Base-by-base conservation (phyloP, 768 basidiomycete species). In the Suillus fuscotomentosus region DNA sequence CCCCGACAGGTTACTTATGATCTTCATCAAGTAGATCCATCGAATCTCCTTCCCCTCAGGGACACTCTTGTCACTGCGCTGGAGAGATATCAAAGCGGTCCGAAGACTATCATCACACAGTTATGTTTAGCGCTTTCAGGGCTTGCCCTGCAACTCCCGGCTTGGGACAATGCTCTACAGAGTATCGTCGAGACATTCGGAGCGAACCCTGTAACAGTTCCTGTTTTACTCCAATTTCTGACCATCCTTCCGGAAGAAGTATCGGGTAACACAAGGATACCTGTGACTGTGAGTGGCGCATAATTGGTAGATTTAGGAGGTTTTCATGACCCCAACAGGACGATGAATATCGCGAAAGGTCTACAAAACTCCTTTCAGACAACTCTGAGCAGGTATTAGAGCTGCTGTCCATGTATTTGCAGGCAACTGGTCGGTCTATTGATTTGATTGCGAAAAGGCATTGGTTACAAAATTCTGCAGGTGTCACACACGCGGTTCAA, bases 191-290 rank as follows among this genome's bases (percentile, higher is more conserved):
- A 93, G 51, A 81, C 82, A 22, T 95, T 96, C 77, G 97, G 96
- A 51, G 84, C 84, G 68, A 91, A 92, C 75, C 92, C 95, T 9
- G 82, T 80, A 9, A 94, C 88, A 22, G 97, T 98, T 4, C 88
- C 90, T 0, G 86, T 88, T 5, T 76, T 99, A 66, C 77, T 99
- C 63, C 90, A 96, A 73, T 99, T 99, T 76, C 75, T 99, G 72
- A 92, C 92, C 3, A 79, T 95, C 27, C 83, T 99, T 38, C 96
- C 97, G 8, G 96, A 99, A 76, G 97, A 99, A 78, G 73, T 94
- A 48, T 83, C 82, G 60, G 83, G 84, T 56, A 99, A 99, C 76
- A 86, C 89, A 13, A 91, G 86, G 79, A 94, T 98, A 69, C 94
- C 94, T 0, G 78, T 97, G 48, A 90, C 92, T 59, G 96, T 97